Base-by-base conservation (phyloP, 2,329 filamentous ascomycete species). In the Aplosporella prunicola region DNA sequence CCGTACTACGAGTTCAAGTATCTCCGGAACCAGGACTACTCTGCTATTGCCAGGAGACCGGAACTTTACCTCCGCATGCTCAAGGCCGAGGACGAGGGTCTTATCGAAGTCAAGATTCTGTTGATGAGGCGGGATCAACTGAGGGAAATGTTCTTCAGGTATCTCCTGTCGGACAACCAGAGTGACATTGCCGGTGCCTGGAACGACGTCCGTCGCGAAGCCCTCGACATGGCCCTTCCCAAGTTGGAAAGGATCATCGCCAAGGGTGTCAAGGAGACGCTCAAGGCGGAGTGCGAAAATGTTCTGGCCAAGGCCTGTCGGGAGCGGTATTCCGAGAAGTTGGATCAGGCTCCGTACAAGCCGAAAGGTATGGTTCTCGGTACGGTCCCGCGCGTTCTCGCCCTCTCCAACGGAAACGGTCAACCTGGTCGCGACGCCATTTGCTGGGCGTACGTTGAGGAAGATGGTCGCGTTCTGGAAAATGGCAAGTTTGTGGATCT, bases 1-100 rank as follows among this genome's bases (percentile, higher is more conserved):
- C 86, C 87, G 0, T 96, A 93, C 60, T 96, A 96, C 56, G 91
- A 96, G 60, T 85, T 98, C 67, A 94, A 98, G 61, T 98, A 98
- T 51, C 71, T 98, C 14, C 78, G 86, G 46, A 87, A 91, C 50
- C 88, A 95, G 60, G 83, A 84, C 6, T 82, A 95, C 43, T 68
- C 69, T 27, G 82, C 91, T 47, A 74, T 96, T 42, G 82, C 86
- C 3, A 76, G 78, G 35, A 79, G 83, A 36, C 91, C 91, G 1
- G 88, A 95, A 46, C 69, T 94, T 17, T 98, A 91, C 57, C 66
- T 98, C 39, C 89, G 93, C 63, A 98, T 98, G 91, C 78, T 96
- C 59, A 93, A 87, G 57, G 91, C 91, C 2, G 91, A 98, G 58
- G 82, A 91, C 51, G 91, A 98, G 57, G 88, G 89, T 2, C 68